Evolutionary conservation across 441 rosid genomes (phyloP), one percentile per base, ranked within the genome.

Genomic region (Gossypium schwendimanii): DNA sequence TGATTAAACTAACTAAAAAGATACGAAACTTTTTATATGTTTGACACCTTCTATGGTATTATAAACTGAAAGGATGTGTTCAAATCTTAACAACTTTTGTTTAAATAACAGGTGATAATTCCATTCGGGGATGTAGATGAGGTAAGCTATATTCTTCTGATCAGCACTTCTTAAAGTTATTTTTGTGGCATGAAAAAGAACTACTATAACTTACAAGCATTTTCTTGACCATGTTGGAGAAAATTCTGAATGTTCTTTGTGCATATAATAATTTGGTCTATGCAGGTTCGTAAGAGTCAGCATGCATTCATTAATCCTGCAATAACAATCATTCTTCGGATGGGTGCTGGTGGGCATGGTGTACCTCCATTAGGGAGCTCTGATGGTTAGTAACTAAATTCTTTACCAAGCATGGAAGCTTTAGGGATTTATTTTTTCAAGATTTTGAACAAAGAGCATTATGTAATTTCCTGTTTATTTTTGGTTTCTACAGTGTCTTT

Each of bases 341-440:
- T 91, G 93, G 99, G 99, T 68, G 98, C 99, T 76, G 99, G 99
- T 80, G 99, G 99, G 70, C 98, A 90, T 84, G 99, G 98, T 77
- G 99, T 95, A 72, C 99, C 99, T 76, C 99, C 99, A 77, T 83
- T 95, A 70, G 99, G 99, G 75, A 95, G 95, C 82, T 93, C 96
- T 67, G 99, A 95, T 82, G 99, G 98, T 95, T 75, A 81, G 98
- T 80, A 15, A 68, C 62, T 69, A 58, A 63, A 73, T 73, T 69
- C 45, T 3, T 67, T 39, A 14, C 55, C 47, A 61, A 71, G 28
- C 45, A 24, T 3, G 31, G 21, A 60, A 60, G 58, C 55, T 60
- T 15, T 41, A 18, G 23, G 24, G 57, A 8, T 58, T 70, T 55
- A 3, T 54, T 18, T 21, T 26, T 49, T 67, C 10, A 26, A 20